Conservation (phyloP, 305 asterid genomes). For the Fraxinus latifolia region DNA sequence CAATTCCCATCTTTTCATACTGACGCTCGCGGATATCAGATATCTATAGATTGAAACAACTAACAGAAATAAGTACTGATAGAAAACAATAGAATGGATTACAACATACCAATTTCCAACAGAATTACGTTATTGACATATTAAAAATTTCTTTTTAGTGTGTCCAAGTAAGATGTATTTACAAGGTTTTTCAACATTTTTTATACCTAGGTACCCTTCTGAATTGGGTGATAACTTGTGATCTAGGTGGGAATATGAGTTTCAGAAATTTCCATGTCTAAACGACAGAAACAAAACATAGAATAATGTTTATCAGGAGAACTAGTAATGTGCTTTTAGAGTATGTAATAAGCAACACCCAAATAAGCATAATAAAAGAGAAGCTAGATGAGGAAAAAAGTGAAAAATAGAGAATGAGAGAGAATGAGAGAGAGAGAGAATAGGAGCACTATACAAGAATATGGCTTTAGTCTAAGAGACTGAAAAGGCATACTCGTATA, state of each 20-base stretch:
- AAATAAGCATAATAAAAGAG: not conserved
- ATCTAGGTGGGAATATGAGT: not conserved
- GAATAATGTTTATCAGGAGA: not conserved
- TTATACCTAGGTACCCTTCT: not conserved
- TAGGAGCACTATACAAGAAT: not conserved
- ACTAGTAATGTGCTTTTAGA: not conserved
- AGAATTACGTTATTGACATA: not conserved
- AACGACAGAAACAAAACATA: not conserved
- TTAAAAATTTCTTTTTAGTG: not conserved
- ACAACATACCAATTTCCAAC: not conserved
- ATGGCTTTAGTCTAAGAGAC: not conserved
- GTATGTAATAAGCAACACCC: not conserved
- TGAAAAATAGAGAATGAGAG: not conserved
- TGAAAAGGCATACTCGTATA: not conserved
- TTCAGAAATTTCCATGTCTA: not conserved
- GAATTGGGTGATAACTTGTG: not conserved
- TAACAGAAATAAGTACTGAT: not conserved
- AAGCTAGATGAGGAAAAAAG: not conserved
- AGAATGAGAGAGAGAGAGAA: not conserved
- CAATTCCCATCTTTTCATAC: slow-evolving; percentile 95
- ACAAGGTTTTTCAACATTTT: slow-evolving; percentile 1
- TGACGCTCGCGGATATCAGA: slow-evolving; percentile 91
- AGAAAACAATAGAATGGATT: not conserved
- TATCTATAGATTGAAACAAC: slow-evolving; percentile 42
- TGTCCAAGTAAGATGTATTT: not conserved